Conservation (phyloP, 139 green algal genomes). For the Chlamydomonas asymmetrica region DNA sequence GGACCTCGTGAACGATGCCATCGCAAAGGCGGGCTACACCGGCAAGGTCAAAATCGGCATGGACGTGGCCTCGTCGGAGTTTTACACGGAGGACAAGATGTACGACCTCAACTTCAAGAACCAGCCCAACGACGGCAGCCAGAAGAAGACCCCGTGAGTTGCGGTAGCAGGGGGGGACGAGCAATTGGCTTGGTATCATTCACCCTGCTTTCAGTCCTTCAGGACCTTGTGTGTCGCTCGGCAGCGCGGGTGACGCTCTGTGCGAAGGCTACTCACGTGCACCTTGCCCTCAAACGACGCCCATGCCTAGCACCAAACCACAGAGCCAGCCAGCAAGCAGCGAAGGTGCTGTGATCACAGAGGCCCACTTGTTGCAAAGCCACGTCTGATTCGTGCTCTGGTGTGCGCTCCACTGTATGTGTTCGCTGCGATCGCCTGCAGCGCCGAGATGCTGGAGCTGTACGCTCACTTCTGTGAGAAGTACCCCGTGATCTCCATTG, state of each 20-base stretch:
- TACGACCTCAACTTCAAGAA: constrained; percentile 99
- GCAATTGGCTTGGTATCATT: background rate
- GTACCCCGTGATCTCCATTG: constrained; percentile 96
- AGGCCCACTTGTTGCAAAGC: too few relatives aligned
- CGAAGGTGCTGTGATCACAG: too few relatives aligned
- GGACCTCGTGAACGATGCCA: constrained; percentile 89
- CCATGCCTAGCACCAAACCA: too few relatives aligned
- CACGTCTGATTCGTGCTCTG: too few relatives aligned
- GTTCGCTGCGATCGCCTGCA: too few relatives aligned
- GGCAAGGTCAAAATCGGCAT: constrained; percentile 99
- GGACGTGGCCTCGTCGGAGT: constrained; percentile 97
- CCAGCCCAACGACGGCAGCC: constrained; percentile 81
- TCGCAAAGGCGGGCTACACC: constrained; percentile 90
- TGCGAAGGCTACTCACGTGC: too few relatives aligned
- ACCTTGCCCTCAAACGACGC: too few relatives aligned
- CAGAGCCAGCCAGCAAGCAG: too few relatives aligned
- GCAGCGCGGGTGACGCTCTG: too few relatives aligned
- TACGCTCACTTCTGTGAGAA: constrained; percentile 86
- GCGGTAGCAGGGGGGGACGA: background rate
- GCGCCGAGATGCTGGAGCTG: constrained; percentile 82
- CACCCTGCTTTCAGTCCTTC: background rate
- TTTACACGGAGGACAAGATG: constrained; percentile 87
- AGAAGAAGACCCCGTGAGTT: constrained; percentile 80
- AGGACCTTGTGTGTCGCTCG: too few relatives aligned
- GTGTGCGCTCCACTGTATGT: too few relatives aligned